Conservation (phyloP, 257 asterid species). For the Solanum commersonii region DNA sequence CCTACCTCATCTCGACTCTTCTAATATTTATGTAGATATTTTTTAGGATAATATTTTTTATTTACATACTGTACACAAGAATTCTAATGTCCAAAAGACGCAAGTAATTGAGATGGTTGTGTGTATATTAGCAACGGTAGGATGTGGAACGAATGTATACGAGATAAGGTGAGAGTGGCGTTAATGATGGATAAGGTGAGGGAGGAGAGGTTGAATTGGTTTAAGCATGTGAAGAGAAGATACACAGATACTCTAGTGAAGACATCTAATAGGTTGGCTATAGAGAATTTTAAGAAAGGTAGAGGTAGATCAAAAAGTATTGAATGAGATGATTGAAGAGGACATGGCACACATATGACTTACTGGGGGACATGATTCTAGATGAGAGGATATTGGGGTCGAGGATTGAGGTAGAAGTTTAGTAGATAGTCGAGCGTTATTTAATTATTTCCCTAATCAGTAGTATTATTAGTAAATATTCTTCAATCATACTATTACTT, state of each 20-base stretch:
- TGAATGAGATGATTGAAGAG: neutral
- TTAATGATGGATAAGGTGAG: too few relatives aligned
- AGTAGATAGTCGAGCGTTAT: neutral
- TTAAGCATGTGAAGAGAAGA: neutral
- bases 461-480: too few relatives aligned
- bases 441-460: too few relatives aligned
- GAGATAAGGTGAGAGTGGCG: neutral
- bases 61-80: too few relatives aligned
- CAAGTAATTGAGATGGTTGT: neutral
- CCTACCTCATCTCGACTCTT: neutral
- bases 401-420: too few relatives aligned
- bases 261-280: rapidly evolving
- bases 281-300: neutral
- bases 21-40: neutral
- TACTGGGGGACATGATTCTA: too few relatives aligned
- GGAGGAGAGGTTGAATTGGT: neutral
- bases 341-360: neutral
- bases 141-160: too few relatives aligned
- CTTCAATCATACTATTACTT: too few relatives aligned
- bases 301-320: neutral
- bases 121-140: neutral
- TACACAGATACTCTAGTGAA: too few relatives aligned
- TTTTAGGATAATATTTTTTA: too few relatives aligned
- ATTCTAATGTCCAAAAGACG: neutral
- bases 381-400: rapidly evolving